Evolutionary conservation across 805 yeast species (phyloP), one percentile per base, ranked within the genome.

Genomic region (Hemisphaericaspora nanyangensis): DNA sequence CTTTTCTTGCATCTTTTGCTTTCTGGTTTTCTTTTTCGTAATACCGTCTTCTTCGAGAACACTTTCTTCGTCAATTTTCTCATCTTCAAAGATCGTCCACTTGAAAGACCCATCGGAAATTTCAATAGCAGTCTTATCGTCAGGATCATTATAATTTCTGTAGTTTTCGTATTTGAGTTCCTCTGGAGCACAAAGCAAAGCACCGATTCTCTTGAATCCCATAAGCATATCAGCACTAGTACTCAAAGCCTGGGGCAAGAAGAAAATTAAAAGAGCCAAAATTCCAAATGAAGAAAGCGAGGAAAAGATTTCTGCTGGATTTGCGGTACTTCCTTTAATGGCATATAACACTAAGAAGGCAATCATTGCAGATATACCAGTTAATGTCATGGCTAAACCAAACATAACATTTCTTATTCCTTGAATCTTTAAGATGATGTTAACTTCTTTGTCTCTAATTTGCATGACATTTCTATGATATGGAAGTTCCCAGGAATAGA

Each of bases 401-500:
- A 80, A 76, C 34, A 82, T 59, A 16, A 71, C 46, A 49, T 76
- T 82, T 54, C 88, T 76, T 27, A 77, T 55, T 26, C 78, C 63
- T 48, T 83, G 87, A 65, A 85, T 74, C 40, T 62, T 69, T 43
- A 79, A 69, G 42, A 88, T 72, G 35, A 68, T 62, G 5, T 52
- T 47, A 68, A 83, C 77, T 58, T 88, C 96, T 17, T 61, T 50
- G 0, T 53, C 47, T 54, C 96, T 75, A 17, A 76, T 66, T 16
- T 65, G 68, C n/a, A 75, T 52, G 19, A 89, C 70, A 39, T 70
- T 61, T 5, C 68, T 54, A 34, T 69, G 68, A 54, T 85, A 89
- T 0, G 95, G 87, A 30, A 66, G 65, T 60, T 88, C 96, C 95
- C 95, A 88, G 1, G 93, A 85, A 56, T 87, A 88, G 56, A 74